phyloP scores from a whole-genome alignment of 352 stramenopile species.

The Globisporangium spiculum region DNA sequence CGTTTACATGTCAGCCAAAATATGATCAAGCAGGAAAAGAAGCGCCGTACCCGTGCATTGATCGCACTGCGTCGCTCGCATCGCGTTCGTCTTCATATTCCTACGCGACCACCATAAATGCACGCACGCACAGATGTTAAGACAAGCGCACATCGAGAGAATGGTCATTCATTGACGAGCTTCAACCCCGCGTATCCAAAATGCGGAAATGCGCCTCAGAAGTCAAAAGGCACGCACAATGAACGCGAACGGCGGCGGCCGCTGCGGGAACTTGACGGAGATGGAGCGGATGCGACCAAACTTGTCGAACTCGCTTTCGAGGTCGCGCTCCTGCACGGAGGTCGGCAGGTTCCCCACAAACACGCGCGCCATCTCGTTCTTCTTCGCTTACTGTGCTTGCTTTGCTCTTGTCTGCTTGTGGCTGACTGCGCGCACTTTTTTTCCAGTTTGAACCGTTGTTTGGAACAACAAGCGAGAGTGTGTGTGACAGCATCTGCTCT shows the following conservation, averaged over 20 bases:
- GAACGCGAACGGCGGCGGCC: constrained; percentile 49
- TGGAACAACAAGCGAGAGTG: neutral
- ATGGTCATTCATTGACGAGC: neutral
- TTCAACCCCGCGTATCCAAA: neutral
- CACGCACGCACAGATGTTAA: neutral
- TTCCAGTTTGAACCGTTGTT: neutral
- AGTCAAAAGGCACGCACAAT: constrained; percentile 35
- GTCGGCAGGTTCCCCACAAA: constrained; percentile 66
- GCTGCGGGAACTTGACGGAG: constrained; percentile 53
- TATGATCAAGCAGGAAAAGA: neutral
- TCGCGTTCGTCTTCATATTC: constrained; percentile 57
- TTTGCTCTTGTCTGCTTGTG: neutral
- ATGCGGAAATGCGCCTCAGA: neutral
- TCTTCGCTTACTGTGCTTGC: neutral
- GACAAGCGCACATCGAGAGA: neutral
- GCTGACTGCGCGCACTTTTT: neutral
- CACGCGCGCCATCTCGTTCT: constrained; percentile 33
- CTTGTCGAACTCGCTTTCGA: constrained; percentile 52
- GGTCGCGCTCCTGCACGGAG: constrained; percentile 48
- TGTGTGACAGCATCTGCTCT: constrained; percentile 2
- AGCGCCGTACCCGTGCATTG: constrained; percentile 50
- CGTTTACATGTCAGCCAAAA: neutral
- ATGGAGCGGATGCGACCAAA: constrained; percentile 45
- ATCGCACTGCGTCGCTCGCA: constrained; percentile 47
- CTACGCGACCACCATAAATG: constrained; percentile 20